A percentile compares a stretch with the other conserved stretches of the same genome.
Evolutionary conservation across 2,329 filamentous ascomycete species (phyloP).

Genomic region (Albifimbria verrucaria): DNA sequence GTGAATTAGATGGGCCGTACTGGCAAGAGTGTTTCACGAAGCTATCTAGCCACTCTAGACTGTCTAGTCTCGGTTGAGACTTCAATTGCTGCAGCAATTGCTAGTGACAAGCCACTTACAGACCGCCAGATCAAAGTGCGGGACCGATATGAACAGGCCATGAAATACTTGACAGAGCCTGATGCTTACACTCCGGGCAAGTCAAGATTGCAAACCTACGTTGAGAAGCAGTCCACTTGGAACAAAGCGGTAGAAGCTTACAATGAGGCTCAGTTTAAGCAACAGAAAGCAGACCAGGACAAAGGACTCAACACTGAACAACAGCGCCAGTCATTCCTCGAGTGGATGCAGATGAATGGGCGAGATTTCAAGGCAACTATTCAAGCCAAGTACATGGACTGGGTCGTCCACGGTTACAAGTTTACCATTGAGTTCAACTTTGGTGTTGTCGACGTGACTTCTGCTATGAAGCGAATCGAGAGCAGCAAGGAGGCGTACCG

Average conservation of each 20-base stretch:
- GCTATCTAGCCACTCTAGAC: neutral
- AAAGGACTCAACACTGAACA: neutral
- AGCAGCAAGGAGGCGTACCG: conserved; percentile 6
- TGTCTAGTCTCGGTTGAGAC: neutral
- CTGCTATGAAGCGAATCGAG: conserved; percentile 6
- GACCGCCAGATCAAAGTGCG: neutral
- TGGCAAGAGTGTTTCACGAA: neutral
- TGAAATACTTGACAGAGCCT: neutral
- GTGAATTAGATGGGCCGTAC: neutral
- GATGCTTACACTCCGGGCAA: neutral
- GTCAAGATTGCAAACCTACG: conserved; percentile 2
- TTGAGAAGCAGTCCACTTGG: conserved; percentile 4
- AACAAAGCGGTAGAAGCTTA: neutral
- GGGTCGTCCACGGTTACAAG: conserved; percentile 8
- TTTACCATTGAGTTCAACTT: conserved; percentile 6
- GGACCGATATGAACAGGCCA: neutral
- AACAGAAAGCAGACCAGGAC: neutral
- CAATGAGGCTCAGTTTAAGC: neutral
- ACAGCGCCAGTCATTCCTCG: neutral
- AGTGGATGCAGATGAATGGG: neutral
- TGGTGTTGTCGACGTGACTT: conserved; percentile 6
- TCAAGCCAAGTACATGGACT: conserved; percentile 7
- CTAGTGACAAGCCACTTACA: neutral
- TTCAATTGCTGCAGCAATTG: neutral
- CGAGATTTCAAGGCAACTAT: conserved; percentile 6